phyloP scores from a whole-genome alignment of 306 rosid species.

The Luffa acutangula region DNA sequence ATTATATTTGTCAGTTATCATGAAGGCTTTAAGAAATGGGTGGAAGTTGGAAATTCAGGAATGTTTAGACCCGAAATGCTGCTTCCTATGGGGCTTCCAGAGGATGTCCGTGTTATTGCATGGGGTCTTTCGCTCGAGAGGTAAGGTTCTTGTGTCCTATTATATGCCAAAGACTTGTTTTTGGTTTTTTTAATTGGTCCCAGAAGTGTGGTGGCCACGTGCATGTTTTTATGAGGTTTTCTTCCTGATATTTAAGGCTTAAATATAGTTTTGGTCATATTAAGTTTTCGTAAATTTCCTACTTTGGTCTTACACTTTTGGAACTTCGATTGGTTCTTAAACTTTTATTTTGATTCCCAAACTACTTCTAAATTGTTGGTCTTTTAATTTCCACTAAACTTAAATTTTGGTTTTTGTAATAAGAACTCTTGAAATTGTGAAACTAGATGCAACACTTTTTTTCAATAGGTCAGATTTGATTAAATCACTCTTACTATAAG shows the following conservation, averaged over 20 bases:
- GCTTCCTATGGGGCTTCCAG: slow-evolving; percentile 97
- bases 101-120: slow-evolving; percentile 84
- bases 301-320: background rate
- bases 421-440: background rate
- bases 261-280: background rate
- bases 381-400: background rate
- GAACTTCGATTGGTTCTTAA: background rate
- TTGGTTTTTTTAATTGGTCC: background rate
- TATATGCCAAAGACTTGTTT: background rate
- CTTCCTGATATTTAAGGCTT: background rate
- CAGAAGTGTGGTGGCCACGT: background rate
- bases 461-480: background rate
- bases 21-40: slow-evolving; percentile 85
- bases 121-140: slow-evolving; percentile 99
- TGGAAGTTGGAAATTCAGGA: slow-evolving; percentile 92
- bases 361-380: background rate
- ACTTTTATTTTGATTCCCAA: background rate
- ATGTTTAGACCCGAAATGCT: slow-evolving; percentile 98
- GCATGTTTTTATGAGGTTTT: background rate
- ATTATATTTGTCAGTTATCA: slow-evolving; percentile 52
- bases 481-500: background rate
- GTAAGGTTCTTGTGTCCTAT: slow-evolving; percentile 20
- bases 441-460: background rate
- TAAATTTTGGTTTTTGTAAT: background rate
- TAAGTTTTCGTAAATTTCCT: background rate